Percentiles rank a stretch among this genome's conserved stretches.
These are phyloP conservation scores for Candida incommunis DNA, from an alignment of 805 yeast species.

Conservation along the genomic window DNA sequence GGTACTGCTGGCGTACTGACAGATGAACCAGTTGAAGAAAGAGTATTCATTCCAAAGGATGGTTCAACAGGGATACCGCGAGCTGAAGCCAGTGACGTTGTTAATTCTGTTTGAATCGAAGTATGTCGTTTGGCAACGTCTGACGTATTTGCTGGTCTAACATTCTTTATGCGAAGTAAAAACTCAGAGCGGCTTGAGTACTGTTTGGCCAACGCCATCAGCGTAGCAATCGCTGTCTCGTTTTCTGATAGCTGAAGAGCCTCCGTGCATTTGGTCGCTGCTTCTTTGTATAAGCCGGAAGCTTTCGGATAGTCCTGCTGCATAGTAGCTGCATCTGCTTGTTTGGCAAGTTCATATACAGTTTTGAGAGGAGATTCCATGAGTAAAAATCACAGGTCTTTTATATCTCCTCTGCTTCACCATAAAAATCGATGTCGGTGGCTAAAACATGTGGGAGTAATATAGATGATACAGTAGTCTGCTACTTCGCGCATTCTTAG, in stretches of 20 bases:
- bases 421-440: too few relatives aligned
- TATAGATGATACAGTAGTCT: too few relatives aligned
- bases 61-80: constrained; percentile 12
- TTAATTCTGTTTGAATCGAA: constrained; percentile 8
- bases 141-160: constrained; percentile 3
- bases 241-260: constrained; percentile 15
- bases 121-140: constrained; percentile 4
- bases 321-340: constrained; percentile 35
- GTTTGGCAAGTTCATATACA: constrained; percentile 23
- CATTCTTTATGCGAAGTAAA: constrained; percentile 9
- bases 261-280: constrained; percentile 22
- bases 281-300: constrained; percentile 24
- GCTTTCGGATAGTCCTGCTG: constrained; percentile 31
- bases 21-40: neutral
- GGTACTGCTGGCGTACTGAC: neutral
- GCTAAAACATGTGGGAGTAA: too few relatives aligned
- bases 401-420: too few relatives aligned
- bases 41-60: constrained; percentile 2
- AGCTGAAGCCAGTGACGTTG: constrained; percentile 16
- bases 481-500: too few relatives aligned
- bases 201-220: constrained; percentile 19
- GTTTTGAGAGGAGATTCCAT: neutral
- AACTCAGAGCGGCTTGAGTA: constrained; percentile 21
- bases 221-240: constrained; percentile 19
- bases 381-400: too few relatives aligned